Conservation (phyloP, 495 filamentous ascomycete genomes). For the Margaritispora aquatica region DNA sequence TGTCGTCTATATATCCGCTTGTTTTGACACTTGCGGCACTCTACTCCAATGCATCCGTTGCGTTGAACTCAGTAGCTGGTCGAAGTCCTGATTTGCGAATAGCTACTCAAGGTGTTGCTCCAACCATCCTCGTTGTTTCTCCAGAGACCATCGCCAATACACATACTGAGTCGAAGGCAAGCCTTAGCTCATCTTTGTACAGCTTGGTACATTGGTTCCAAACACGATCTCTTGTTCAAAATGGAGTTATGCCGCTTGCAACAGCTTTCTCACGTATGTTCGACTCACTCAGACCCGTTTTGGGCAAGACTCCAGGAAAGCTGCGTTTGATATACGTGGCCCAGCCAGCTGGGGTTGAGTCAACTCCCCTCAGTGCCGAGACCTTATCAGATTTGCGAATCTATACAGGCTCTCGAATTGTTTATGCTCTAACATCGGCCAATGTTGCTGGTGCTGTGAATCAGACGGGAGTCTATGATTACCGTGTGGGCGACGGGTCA, state of each 20-base stretch:
- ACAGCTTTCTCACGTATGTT: slow-evolving; percentile 58
- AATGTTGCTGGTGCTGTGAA: slow-evolving; percentile 76
- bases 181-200: slow-evolving; percentile 38
- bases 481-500: slow-evolving; percentile 48
- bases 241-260: slow-evolving; percentile 67
- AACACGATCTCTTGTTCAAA: slow-evolving; percentile 53
- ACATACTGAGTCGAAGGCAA: slow-evolving; percentile 44
- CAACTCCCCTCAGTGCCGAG: slow-evolving; percentile 51
- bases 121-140: slow-evolving; percentile 78
- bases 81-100: slow-evolving; percentile 60
- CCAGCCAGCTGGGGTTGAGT: slow-evolving; percentile 46
- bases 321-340: slow-evolving; percentile 69
- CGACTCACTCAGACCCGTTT: slow-evolving; percentile 46
- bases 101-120: slow-evolving; percentile 65
- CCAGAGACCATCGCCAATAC: slow-evolving; percentile 64
- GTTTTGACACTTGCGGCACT: slow-evolving; percentile 77
- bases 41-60: slow-evolving; percentile 75
- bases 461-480: slow-evolving; percentile 85
- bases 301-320: slow-evolving; percentile 63
- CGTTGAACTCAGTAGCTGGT: slow-evolving; percentile 81
- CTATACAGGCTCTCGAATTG: slow-evolving; percentile 70
- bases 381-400: slow-evolving; percentile 73
- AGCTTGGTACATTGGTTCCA: slow-evolving; percentile 48
- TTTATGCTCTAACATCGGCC: slow-evolving; percentile 80
- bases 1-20: slow-evolving; percentile 73